Evolutionary conservation across 139 green algal species (phyloP).

Genomic region (Chlamydomonas sp.): DNA sequence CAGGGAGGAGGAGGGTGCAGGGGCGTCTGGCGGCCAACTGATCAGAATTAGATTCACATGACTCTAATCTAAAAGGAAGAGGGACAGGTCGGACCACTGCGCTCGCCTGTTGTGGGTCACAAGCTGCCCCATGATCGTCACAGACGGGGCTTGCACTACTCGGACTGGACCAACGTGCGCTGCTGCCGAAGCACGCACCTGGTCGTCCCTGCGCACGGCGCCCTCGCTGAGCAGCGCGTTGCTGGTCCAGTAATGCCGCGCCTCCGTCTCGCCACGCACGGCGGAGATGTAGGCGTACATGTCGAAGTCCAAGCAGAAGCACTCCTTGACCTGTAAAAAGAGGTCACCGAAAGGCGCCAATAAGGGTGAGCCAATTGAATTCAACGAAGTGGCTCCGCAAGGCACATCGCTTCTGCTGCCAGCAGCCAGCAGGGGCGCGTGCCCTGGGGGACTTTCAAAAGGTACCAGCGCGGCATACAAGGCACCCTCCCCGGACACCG

Average conservation of each 20-base stretch:
- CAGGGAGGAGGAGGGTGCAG: neutral
- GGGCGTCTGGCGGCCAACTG: neutral
- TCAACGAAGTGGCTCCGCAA: too few relatives aligned
- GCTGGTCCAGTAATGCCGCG: neutral
- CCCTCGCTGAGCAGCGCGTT: conserved; percentile 21
- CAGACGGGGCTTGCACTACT: neutral
- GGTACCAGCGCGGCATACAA: neutral
- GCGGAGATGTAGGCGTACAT: conserved; percentile 12
- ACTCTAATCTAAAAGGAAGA: too few relatives aligned
- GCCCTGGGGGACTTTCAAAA: too few relatives aligned
- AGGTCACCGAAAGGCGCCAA: too few relatives aligned
- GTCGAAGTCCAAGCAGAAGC: conserved; percentile 30
- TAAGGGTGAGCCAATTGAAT: too few relatives aligned
- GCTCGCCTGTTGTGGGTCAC: too few relatives aligned
- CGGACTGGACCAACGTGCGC: neutral
- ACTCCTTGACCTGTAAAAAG: conserved; percentile 11
- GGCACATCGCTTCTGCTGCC: too few relatives aligned
- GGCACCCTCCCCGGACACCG: neutral
- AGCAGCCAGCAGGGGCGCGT: too few relatives aligned
- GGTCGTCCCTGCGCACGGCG: neutral
- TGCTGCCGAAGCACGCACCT: neutral
- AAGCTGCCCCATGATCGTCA: too few relatives aligned
- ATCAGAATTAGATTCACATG: too few relatives aligned
- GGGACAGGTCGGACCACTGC: too few relatives aligned
- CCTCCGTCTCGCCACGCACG: neutral